Evolutionary conservation across 768 basidiomycete genomes (phyloP), one percentile per base, ranked within the genome.

Genomic region (Macrocybe gigantea): DNA sequence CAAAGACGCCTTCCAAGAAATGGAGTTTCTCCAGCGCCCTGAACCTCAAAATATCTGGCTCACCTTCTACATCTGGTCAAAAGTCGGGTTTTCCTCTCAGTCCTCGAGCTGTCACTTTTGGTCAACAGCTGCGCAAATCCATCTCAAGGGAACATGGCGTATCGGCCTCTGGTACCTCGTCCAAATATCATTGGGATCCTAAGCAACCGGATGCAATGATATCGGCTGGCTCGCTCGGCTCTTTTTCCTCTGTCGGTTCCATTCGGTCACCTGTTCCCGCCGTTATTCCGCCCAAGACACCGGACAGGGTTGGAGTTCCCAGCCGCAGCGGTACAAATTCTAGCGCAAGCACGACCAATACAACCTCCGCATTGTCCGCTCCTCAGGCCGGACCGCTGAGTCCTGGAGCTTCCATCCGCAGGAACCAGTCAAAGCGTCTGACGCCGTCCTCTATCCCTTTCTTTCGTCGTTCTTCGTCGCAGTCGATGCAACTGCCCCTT

Each of bases 361-460:
- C 78, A 2, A 77, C 80, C 3, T 71, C 77, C 47, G 74, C 71
- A 14, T 65, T 80, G 47, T 70, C 77, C 6, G 72, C 81, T 10
- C 71, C 77, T 44, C 75, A 73, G 35, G 68, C 75, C 36, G 78
- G 73, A 11, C 83, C 88, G 13, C 76, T 88, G 15, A 90, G 87
- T 56, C 88, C 88, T 32, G 72, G 82, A 13, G 75, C 81, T 12
- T 88, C 86, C 11, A 64, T 83, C 38, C 79, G 82, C 45, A 80
- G 84, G 36, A 76, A 78, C 30, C 80, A 83, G 49, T 82, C 82
- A 13, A 92, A 85, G 63, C 83, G 93, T 49, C 78, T 93, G 40
- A 93, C 93, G 1, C 92, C 92, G 1, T 93, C 90, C 29, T 88
- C 90, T 10, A 95, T 95, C 50, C 93, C 93, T 2, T 95, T 95